Evolutionary conservation across 2,329 filamentous ascomycete genomes (phyloP).

Genomic region (Pseudohalonectria lignicola): DNA sequence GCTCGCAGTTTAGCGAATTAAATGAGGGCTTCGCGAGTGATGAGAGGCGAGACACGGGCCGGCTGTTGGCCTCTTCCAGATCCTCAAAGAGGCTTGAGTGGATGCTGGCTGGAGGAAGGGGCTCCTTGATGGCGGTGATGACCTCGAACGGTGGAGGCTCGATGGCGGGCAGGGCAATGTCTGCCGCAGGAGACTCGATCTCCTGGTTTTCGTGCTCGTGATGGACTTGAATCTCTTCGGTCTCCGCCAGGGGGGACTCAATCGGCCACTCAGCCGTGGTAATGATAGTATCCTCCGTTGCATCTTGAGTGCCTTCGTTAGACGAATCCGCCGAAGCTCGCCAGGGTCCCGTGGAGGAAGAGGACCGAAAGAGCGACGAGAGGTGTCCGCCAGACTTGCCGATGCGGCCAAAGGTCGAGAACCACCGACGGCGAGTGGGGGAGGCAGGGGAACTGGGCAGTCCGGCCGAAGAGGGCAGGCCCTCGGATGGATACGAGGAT

Average conservation of each 20-base stretch:
- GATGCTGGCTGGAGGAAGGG: conserved; percentile 1
- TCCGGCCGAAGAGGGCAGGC: conserved; percentile 6
- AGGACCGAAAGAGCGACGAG: conserved; percentile 2
- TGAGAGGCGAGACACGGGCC: background rate
- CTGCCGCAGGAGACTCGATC: too few relatives aligned
- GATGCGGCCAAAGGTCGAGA: background rate
- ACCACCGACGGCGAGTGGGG: background rate
- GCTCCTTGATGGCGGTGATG: too few relatives aligned
- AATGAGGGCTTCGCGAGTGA: background rate
- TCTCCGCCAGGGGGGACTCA: background rate
- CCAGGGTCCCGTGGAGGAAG: background rate
- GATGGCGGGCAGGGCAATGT: too few relatives aligned
- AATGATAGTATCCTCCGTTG: background rate
- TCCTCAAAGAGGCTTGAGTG: conserved; percentile 1
- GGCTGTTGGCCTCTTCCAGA: background rate
- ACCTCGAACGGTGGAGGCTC: too few relatives aligned
- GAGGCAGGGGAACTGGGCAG: conserved; percentile 6
- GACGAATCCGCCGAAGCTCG: background rate
- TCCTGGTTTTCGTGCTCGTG: background rate
- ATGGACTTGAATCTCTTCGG: background rate
- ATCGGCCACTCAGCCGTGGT: conserved; percentile 1
- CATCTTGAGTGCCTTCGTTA: background rate
- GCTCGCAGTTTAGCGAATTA: background rate
- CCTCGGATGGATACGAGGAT: conserved; percentile 11
- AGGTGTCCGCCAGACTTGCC: conserved; percentile 1